phyloP scores from a whole-genome alignment of 2,329 filamentous ascomycete genomes.

The Lachnellula arida region DNA sequence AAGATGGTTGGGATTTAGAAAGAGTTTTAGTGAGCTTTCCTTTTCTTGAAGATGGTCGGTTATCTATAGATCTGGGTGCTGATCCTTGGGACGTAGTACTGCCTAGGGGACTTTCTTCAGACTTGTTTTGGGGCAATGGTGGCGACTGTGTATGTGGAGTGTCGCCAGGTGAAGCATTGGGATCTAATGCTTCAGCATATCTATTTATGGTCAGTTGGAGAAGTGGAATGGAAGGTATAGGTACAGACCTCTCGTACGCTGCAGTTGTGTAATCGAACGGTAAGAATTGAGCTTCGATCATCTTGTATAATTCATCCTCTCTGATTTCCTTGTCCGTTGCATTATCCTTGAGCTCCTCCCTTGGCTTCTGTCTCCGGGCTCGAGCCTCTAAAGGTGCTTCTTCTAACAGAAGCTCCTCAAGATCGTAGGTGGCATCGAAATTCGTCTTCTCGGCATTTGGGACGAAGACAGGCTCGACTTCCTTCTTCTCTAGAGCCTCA shows the following conservation, averaged over 20 bases:
- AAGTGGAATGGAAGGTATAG: conserved; percentile 3
- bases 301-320: conserved; percentile 86
- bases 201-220: conserved; percentile 21
- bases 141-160: conserved; percentile 7
- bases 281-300: conserved; percentile 91
- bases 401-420: conserved; percentile 89
- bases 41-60: conserved; percentile 17
- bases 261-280: conserved; percentile 92
- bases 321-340: conserved; percentile 92
- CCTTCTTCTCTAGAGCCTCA: conserved; percentile 74
- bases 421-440: conserved; percentile 95
- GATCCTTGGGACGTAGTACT: conserved; percentile 5
- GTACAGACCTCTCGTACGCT: conserved; percentile 66
- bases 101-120: background rate
- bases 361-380: conserved; percentile 86
- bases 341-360: conserved; percentile 87
- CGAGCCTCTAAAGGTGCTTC: conserved; percentile 92
- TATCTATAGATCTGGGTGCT: conserved; percentile 12
- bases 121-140: background rate
- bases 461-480: conserved; percentile 84
- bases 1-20: conserved; percentile 26
- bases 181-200: conserved; percentile 32
- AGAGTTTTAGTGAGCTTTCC: conserved; percentile 24
- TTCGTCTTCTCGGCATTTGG: conserved; percentile 98
- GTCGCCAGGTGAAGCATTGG: conserved; percentile 16